Base-by-base conservation (phyloP, 345 rosid species). In the Camelina hispida region DNA sequence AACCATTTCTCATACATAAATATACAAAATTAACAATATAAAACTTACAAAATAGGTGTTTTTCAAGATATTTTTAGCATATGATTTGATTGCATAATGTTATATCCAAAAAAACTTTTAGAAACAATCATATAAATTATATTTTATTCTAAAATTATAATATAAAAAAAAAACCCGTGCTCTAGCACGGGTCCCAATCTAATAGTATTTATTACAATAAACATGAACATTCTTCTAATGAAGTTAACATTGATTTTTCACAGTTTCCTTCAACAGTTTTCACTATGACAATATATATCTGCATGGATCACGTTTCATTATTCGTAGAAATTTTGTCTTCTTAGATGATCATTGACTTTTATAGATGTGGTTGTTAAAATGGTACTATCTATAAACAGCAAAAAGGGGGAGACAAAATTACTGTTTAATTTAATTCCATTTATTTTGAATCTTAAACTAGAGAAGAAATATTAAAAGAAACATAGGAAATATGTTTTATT, bases 401-500 rank as follows among this genome's bases (percentile, higher is more conserved):
- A 2, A 46, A 46, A 46, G 7, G 3, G 5, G 9, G 12, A 17
- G 22, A 48, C 4, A 46, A 46, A 44, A n/a, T n/a, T 7, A 15
- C 18, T 44, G 18, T 15, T 44, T 7, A 44, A 28, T 28, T 20
- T 20, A 1, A 20, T 0, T 28, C 28, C 28, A 25, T 4, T 28
- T 28, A 5, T 44, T 28, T 25, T 14, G 14, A 30, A 32, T 32
- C 25, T 58, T 58, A 9, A 34, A 34, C 23, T 4, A 58, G 43
- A 32, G 2, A 32, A 16, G 2, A 10, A 35, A 43, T 7, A 16
- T 34, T 34, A 34, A 4, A 69, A 16, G 38, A 28, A 46, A 28
- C 42, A 55, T 4, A 28, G 18, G 18, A 43, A 43, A 35, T 15
- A 16, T 69, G 18, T 69, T 43, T 69, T 43, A 69, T 43, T 56